Evolutionary conservation across 2,329 filamentous ascomycete genomes (phyloP), one percentile per base, ranked within the genome.

Genomic region (Plectosphaerella sp.): DNA sequence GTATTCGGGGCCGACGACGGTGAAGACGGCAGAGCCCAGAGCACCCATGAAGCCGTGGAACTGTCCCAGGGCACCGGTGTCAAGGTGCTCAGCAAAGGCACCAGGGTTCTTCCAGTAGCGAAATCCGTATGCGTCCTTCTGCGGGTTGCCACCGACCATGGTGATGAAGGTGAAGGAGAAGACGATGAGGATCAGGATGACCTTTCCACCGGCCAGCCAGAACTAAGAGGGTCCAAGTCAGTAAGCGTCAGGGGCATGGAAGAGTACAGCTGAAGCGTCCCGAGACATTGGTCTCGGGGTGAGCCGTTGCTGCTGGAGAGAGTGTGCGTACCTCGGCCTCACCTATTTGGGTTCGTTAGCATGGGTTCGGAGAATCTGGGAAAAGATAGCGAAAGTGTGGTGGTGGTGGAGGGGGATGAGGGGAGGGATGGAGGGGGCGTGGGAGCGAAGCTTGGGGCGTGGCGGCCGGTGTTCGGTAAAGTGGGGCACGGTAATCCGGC

Each of bases 151-250:
- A 36, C 88, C 89, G 8, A 90, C 73, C 86, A 91, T 91, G 47
- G 83, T 85, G 59, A 93, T 77, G 62, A 93, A 88, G n/a, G 89
- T 91, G 68, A 87, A 91, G 61, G 76, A 70, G 65, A 90, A 86
- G 50, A 89, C 73, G 12, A 84, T 82, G 54, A 85, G 72, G 59
- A 87, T 87, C 46, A 89, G 74, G 20, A 88, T 65, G 35, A 88
- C 75, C 64, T 89, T 88, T 57, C 83, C 83, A 39, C 54, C 52
- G 3, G 80, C 78, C 3, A 84, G 71, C 78, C 79, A 85, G 61
- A 92, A 92, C 41, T 33, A 12, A 33, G 28, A 33, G 28, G 28
- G 28, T 3, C 2, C 11, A 22, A 22, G 28, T 33, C 11, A 33
- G 28, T 33, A 9, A 12, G 11, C 28, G 11, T 33, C 28, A 33